A percentile compares a stretch with the other conserved stretches of the same genome.
These are phyloP conservation scores for Cubamyces lactineus DNA, from an alignment of 768 basidiomycete genomes.

Conservation along the genomic window DNA sequence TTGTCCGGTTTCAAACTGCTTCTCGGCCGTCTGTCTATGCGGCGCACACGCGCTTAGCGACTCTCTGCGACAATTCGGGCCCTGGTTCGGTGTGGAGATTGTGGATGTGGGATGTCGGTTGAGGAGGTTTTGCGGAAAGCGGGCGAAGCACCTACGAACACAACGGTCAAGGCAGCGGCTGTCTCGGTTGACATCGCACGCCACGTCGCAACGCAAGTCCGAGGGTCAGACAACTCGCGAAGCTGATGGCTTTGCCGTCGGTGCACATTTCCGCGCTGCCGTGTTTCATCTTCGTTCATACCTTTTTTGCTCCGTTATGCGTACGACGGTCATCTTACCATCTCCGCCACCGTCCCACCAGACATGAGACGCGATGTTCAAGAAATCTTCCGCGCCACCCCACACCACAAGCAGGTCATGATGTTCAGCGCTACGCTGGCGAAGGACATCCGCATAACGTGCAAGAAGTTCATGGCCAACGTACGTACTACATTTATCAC, in stretches of 20 bases:
- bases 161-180: slow-evolving; percentile 17
- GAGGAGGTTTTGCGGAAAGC: slow-evolving; percentile 12
- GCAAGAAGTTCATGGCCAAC: slow-evolving; percentile 99
- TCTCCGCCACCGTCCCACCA: slow-evolving; percentile 68
- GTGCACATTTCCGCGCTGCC: slow-evolving; percentile 21
- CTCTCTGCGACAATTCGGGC: slow-evolving; percentile 30
- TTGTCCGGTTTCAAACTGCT: slow-evolving; percentile 31
- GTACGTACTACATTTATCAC: slow-evolving; percentile 55
- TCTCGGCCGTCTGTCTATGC: slow-evolving; percentile 40
- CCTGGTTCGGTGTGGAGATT: slow-evolving; percentile 28
- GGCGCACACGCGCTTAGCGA: slow-evolving; percentile 37
- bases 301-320: slow-evolving; percentile 26
- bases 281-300: slow-evolving; percentile 22
- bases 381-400: slow-evolving; percentile 99
- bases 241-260: slow-evolving; percentile 7
- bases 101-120: slow-evolving; percentile 26
- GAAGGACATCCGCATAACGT: slow-evolving; percentile 95
- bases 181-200: slow-evolving; percentile 17
- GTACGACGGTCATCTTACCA: slow-evolving; percentile 34
- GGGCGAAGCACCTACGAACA: slow-evolving; percentile 23
- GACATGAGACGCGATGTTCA: slow-evolving; percentile 99
- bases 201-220: slow-evolving; percentile 20
- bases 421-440: slow-evolving; percentile 99
- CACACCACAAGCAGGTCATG: slow-evolving; percentile 99
- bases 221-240: slow-evolving; percentile 11